These are phyloP conservation scores for Farysia itapuensis DNA, from an alignment of 1,284 basidiomycete genomes.

Conservation along the genomic window DNA sequence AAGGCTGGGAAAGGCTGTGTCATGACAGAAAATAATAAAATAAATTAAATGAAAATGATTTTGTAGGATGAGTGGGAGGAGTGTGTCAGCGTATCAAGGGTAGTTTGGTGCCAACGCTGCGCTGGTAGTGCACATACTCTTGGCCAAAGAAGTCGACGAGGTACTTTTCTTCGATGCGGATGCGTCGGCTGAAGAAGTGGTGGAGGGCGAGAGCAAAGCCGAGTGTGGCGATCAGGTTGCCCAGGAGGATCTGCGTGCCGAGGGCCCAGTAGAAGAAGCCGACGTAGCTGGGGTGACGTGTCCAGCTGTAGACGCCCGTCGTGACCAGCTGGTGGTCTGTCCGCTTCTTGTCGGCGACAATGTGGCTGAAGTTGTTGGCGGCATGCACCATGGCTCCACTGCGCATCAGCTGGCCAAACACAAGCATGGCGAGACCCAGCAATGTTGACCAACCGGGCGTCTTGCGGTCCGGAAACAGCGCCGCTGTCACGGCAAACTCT, in stretches of 20 bases:
- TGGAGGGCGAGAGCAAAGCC: conserved; percentile 71
- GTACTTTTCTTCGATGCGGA: conserved; percentile 73
- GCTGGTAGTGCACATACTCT: conserved; percentile 72
- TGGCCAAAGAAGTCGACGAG: conserved; percentile 80
- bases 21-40: no score
- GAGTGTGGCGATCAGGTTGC: conserved; percentile 77
- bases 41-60: background rate
- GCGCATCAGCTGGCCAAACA: conserved; percentile 76
- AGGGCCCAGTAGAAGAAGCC: conserved; percentile 99
- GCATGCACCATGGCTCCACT: conserved; percentile 95
- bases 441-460: conserved; percentile 1
- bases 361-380: conserved; percentile 86
- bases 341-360: conserved; percentile 45
- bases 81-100: conserved; percentile 61
- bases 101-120: conserved; percentile 72
- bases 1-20: no score
- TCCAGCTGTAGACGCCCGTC: conserved; percentile 61
- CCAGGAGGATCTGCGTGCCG: conserved; percentile 88
- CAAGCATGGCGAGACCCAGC: conserved; percentile 67
- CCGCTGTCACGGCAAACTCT: conserved; percentile 71
- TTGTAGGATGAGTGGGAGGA: no score
- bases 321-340: conserved; percentile 52
- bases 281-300: conserved; percentile 91
- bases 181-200: conserved; percentile 83
- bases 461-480: conserved; percentile 10